Evolutionary conservation across 83 land plant species (phyloP), one percentile per base, ranked within the genome.

Genomic region (Picea mariana): DNA sequence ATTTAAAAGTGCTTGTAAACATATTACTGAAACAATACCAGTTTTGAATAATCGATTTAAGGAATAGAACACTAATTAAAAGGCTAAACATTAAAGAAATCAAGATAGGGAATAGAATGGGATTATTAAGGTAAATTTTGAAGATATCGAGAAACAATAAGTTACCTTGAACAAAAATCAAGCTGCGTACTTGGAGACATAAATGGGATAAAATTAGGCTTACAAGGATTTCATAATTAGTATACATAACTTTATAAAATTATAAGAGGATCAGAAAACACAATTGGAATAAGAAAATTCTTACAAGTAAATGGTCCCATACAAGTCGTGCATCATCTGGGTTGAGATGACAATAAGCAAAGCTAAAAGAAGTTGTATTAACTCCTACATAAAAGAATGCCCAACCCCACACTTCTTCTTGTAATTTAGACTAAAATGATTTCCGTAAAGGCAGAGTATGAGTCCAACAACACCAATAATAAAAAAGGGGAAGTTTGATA

Each of bases 301-400:
- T 92, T 81, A 97, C 98, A 24, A 98, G 99, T 44, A 97, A 81
- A 23, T 95, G 98, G 80, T 97, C 98, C 99, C 99, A 97, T 34
- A 97, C 98, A 79, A 95, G 98, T 21, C 87, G 80, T 23, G 95
- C 92, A 88, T 97, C 97, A 84, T 92, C 87, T 75, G 99, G 99
- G 40, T 90, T 81, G 31, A 95, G 95, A 87, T 97, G 99, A 84
- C 95, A 97, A 65, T 95, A 97, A 6, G 95, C 87, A 24, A 98
- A 97, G 11, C 99, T 98, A 85, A 97, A 82, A 24, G 89, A 93
- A 81, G 95, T 97, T 55, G 98, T 93, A 58, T 94, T 87, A 72
- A 97, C 88, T 52, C 97, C 99, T 82, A 97, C 82, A 79, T 85
- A 95, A 61, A 97, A 97, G 49, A 82, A 78, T 73, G 95, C 78